phyloP scores from a whole-genome alignment of 2,329 filamentous ascomycete species.

The Parastagonospora nodorum region DNA sequence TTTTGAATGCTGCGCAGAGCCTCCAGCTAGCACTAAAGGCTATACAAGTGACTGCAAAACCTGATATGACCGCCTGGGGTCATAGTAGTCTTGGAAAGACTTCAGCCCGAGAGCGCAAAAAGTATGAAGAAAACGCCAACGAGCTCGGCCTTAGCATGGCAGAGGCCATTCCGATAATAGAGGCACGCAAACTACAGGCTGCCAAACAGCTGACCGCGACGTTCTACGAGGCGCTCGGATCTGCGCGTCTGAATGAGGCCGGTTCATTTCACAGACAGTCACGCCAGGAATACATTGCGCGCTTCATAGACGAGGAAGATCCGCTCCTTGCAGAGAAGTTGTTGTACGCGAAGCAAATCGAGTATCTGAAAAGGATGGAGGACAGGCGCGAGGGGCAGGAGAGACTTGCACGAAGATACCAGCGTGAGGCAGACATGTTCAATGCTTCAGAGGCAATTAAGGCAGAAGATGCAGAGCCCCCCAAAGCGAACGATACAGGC shows the following conservation, averaged over 20 bases:
- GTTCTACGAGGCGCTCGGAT: neutral
- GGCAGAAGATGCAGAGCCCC: no score
- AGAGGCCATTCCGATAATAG: neutral
- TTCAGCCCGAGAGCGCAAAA: neutral
- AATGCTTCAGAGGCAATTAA: no score
- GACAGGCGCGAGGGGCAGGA: no score
- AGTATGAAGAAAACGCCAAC: neutral
- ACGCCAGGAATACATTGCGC: neutral
- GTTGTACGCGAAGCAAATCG: neutral
- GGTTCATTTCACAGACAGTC: neutral
- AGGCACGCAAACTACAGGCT: neutral
- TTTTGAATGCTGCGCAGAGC: constrained; percentile 63
- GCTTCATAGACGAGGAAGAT: neutral
- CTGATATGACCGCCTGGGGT: constrained; percentile 20
- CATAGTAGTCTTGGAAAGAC: neutral
- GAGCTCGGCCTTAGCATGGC: neutral
- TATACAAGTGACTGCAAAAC: constrained; percentile 4
- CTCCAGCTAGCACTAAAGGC: constrained; percentile 14
- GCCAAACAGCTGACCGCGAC: neutral
- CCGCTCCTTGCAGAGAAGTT: constrained; percentile 2
- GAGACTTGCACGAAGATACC: no score
- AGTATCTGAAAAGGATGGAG: no score
- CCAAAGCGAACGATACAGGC: no score
- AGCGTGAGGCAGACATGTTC: no score
- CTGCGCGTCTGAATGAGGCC: neutral